A percentile compares a stretch with the other conserved stretches of the same genome.
Conservation (phyloP, 495 filamentous ascomycete species). For the Sordaria brevicollis region DNA sequence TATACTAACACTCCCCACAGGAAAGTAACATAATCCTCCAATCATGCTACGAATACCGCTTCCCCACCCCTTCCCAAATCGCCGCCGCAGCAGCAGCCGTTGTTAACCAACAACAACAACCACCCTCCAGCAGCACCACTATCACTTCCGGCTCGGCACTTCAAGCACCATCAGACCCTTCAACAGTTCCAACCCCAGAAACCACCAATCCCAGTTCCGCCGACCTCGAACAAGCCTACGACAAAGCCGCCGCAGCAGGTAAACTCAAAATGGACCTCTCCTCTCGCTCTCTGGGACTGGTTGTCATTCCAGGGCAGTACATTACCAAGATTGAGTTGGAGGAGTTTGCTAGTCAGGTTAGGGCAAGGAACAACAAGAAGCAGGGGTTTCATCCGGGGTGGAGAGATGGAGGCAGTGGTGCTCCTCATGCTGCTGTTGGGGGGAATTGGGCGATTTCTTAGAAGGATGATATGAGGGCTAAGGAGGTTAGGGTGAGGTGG, state of each 20-base stretch:
- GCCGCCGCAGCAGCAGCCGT: not conserved
- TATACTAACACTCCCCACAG: conserved; percentile 11
- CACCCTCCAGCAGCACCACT: conserved; percentile 14
- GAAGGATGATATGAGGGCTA: too few relatives aligned
- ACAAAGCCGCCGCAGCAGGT: not conserved
- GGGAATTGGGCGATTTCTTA: too few relatives aligned
- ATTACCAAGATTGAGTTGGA: conserved; percentile 86
- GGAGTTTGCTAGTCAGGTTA: conserved; percentile 46
- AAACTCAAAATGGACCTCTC: conserved; percentile 60
- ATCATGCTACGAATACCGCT: conserved; percentile 54
- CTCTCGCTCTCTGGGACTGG: conserved; percentile 75
- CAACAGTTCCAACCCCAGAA: not conserved
- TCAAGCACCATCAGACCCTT: not conserved
- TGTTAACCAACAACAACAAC: not conserved
- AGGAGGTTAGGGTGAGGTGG: too few relatives aligned
- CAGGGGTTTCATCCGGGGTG: not conserved
- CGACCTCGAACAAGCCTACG: conserved; percentile 33
- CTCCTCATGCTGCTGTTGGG: too few relatives aligned
- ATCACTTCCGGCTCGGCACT: not conserved
- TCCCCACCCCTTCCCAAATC: not conserved
- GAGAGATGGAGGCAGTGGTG: not conserved
- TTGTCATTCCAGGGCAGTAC: conserved; percentile 80
- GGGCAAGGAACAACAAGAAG: not conserved
- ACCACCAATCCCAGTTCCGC: not conserved
- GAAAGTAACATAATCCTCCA: conserved; percentile 72